A percentile compares a stretch with the other conserved stretches of the same genome.
Evolutionary conservation across 2,329 filamentous ascomycete genomes (phyloP).

Genomic region (Colletotrichum spinosum): DNA sequence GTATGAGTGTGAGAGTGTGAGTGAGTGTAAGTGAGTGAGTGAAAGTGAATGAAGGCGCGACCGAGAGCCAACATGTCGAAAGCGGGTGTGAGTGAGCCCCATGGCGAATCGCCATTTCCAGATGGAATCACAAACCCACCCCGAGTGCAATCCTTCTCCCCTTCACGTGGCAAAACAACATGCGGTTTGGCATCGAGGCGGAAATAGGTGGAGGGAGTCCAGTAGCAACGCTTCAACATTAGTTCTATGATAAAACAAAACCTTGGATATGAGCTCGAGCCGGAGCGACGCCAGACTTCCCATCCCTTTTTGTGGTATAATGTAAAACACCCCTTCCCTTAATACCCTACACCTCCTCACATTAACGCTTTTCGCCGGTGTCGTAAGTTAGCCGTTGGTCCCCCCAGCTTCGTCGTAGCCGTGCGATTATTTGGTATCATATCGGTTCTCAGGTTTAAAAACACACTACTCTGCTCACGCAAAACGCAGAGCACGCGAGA

Average conservation of each 20-base stretch:
- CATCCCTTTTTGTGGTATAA: slow-evolving; percentile 32
- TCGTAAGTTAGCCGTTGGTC: slow-evolving; percentile 9
- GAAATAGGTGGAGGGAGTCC: slow-evolving; percentile 34
- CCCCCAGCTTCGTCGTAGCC: slow-evolving; percentile 20
- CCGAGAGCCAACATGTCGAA: too few species aligned
- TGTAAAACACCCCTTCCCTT: background rate
- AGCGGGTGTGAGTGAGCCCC: too few species aligned
- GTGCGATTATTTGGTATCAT: slow-evolving; percentile 33
- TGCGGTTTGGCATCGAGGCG: slow-evolving; percentile 5
- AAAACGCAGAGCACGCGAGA: slow-evolving; percentile 22
- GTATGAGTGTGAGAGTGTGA: too few species aligned
- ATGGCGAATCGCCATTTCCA: too few species aligned
- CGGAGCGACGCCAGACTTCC: slow-evolving; percentile 32
- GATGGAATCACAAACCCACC: too few species aligned
- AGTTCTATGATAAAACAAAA: slow-evolving; percentile 25
- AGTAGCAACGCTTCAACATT: slow-evolving; percentile 37
- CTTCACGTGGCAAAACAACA: background rate
- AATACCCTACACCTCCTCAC: background rate
- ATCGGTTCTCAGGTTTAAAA: slow-evolving; percentile 30
- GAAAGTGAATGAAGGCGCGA: too few species aligned
- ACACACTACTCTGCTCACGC: slow-evolving; percentile 1
- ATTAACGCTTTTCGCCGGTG: slow-evolving; percentile 17
- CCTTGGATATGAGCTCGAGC: slow-evolving; percentile 8
- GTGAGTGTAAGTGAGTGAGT: too few species aligned
- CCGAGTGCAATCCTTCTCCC: too few species aligned